These are phyloP conservation scores for Papiliotrema nemorosa DNA, from an alignment of 1,284 basidiomycete genomes.

Conservation along the genomic window DNA sequence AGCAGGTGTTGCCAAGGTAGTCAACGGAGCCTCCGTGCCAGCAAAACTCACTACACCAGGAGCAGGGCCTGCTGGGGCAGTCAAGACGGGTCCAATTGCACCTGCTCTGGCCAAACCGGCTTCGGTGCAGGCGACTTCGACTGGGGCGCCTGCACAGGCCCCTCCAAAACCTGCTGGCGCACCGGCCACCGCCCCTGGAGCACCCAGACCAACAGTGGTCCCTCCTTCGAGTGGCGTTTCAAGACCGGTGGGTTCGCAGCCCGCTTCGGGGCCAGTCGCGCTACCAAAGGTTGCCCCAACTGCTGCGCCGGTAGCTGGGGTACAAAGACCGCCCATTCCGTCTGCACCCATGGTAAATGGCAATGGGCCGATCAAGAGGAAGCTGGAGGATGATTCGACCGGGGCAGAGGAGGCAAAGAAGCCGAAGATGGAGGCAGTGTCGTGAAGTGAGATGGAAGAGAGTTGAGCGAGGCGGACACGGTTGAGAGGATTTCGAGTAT, in stretches of 20 bases:
- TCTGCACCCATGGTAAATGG: background rate
- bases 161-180: background rate
- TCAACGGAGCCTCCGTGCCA: background rate
- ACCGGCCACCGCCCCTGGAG: background rate
- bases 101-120: background rate
- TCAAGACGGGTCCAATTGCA: background rate
- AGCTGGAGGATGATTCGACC: conserved; percentile 16
- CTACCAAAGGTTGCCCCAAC: background rate
- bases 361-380: conserved; percentile 19
- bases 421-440: conserved; percentile 20
- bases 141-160: background rate
- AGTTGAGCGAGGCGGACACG: background rate
- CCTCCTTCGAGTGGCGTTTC: background rate
- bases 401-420: conserved; percentile 22
- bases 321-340: background rate
- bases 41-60: background rate
- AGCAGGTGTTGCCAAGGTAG: background rate
- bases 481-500: background rate
- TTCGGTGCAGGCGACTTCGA: background rate
- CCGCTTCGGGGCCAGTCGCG: background rate
- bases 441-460: background rate
- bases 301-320: background rate
- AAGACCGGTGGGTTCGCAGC: background rate
- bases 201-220: background rate
- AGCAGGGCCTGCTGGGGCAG: background rate